Evolutionary conservation across 768 basidiomycete genomes (phyloP).

Genomic region (Mrakia frigida): DNA sequence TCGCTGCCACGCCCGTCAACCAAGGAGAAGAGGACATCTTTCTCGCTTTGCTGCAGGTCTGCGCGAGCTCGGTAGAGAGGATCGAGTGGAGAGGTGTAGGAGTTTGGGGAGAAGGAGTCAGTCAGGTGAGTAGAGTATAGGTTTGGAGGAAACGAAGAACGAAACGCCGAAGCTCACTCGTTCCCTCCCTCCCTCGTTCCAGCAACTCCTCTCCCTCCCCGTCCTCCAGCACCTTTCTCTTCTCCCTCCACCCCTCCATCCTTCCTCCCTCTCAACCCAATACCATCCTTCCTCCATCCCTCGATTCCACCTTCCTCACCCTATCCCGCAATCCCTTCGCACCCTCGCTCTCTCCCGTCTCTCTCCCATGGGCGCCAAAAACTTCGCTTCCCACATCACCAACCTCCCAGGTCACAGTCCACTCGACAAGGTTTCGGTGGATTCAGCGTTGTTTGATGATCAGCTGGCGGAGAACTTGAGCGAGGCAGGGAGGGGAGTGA

Average conservation of each 20-base stretch:
- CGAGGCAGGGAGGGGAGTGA: constrained; percentile 20
- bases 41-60: constrained; percentile 15
- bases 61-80: not conserved
- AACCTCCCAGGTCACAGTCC: constrained; percentile 24
- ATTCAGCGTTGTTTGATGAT: constrained; percentile 23
- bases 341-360: constrained; percentile 21
- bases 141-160: too few species aligned
- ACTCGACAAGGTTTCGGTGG: constrained; percentile 21
- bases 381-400: constrained; percentile 16
- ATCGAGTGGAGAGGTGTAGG: constrained; percentile 25
- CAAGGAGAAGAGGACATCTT: constrained; percentile 27
- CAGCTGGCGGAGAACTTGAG: constrained; percentile 8
- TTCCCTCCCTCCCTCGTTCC: not conserved
- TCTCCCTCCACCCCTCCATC: constrained; percentile 23
- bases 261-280: constrained; percentile 21
- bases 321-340: not conserved
- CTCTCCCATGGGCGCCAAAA: constrained; percentile 25
- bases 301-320: constrained; percentile 21
- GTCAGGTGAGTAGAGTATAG: constrained; percentile 1
- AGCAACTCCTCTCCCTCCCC: constrained; percentile 23
- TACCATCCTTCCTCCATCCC: constrained; percentile 17
- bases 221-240: constrained; percentile 21
- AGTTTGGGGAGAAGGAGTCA: constrained; percentile 31
- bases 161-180: too few species aligned
- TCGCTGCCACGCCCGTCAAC: constrained; percentile 1